Conservation (phyloP, 1,284 basidiomycete species). For the Exobasidium cylindrosporum region DNA sequence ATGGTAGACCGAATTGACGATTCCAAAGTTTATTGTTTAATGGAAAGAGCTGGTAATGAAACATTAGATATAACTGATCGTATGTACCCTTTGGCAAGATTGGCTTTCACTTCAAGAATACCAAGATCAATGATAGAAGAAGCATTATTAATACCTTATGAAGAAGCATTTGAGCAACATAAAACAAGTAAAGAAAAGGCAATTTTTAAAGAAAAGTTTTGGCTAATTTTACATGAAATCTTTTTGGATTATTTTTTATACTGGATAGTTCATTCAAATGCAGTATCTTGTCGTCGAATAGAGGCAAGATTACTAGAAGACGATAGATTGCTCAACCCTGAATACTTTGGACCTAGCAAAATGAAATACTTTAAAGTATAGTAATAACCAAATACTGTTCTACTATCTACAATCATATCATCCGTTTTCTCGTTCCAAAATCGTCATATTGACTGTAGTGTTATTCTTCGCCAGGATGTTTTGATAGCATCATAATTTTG, state of each 20-base stretch:
- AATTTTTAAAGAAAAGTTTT: slow-evolving; percentile 1
- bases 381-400: too few species aligned
- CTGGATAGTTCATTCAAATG: not conserved
- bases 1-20: not conserved
- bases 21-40: not conserved
- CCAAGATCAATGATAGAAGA: not conserved
- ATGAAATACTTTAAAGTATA: not conserved
- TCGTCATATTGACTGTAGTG: too few species aligned
- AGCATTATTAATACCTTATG: not conserved
- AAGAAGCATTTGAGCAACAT: not conserved
- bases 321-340: not conserved
- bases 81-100: not conserved
- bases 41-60: not conserved
- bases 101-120: not conserved
- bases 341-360: not conserved
- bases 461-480: too few species aligned
- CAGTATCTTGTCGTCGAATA: not conserved
- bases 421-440: too few species aligned
- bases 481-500: too few species aligned
- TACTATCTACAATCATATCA: too few species aligned
- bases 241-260: slow-evolving; percentile 9
- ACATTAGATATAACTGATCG: not conserved
- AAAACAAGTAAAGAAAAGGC: not conserved
- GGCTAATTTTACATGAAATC: not conserved
- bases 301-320: slow-evolving; percentile 4